Evolutionary conservation across 305 asterid genomes (phyloP).

Genomic region (Plantago coronopus): DNA sequence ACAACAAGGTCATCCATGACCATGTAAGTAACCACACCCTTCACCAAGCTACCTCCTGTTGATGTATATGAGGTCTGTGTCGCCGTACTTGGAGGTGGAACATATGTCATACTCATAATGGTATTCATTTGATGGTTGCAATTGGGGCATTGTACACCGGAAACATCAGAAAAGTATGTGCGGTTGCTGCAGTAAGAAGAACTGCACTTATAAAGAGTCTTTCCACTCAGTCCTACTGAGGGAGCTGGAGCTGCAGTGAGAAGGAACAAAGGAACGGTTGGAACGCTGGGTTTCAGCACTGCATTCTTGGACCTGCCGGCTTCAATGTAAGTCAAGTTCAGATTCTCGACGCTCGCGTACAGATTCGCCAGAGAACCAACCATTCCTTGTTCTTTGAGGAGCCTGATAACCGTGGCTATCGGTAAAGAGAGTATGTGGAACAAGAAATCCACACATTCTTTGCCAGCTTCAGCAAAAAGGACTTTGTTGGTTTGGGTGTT

Average conservation of each 20-base stretch:
- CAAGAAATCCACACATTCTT: constrained; percentile 33
- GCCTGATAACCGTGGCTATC: constrained; percentile 12
- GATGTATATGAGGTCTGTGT: too few relatives aligned
- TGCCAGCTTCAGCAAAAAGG: constrained; percentile 25
- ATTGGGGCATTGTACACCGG: neutral
- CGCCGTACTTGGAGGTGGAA: neutral
- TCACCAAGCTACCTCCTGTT: constrained; percentile 23
- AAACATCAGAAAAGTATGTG: constrained; percentile 2
- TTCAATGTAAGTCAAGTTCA: constrained; percentile 20
- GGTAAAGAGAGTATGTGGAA: constrained; percentile 32
- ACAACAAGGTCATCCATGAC: constrained; percentile 35
- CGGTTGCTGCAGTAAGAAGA: neutral
- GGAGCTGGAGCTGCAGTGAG: neutral
- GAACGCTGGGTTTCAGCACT: constrained; percentile 20
- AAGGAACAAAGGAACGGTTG: constrained; percentile 12
- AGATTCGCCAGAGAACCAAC: constrained; percentile 29
- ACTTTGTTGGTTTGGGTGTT: constrained; percentile 18
- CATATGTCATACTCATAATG: neutral
- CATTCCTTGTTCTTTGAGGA: constrained; percentile 5
- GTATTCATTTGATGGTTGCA: neutral
- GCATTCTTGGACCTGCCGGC: constrained; percentile 20
- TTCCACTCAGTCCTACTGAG: too few relatives aligned
- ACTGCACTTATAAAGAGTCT: neutral
- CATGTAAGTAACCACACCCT: constrained; percentile 35
- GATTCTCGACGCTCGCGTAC: constrained; percentile 26